A percentile compares a stretch with the other conserved stretches of the same genome.
Evolutionary conservation across 2,329 filamentous ascomycete genomes (phyloP).

Genomic region (Fusarium tricinctum): DNA sequence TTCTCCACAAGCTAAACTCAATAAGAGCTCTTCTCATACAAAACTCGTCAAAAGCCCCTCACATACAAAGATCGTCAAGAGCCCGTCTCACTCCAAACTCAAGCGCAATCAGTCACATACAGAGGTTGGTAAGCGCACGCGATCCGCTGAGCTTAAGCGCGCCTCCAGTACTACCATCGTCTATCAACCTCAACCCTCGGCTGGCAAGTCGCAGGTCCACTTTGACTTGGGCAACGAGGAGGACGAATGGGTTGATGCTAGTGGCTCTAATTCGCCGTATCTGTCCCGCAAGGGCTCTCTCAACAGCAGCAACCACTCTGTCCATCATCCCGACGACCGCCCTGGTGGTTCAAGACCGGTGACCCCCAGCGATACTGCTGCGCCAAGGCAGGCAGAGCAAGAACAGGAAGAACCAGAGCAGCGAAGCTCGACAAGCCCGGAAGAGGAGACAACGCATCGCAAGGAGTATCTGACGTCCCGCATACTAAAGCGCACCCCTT

Average conservation of each 20-base stretch:
- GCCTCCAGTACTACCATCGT: slow-evolving; percentile 65
- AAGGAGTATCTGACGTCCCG: slow-evolving; percentile 77
- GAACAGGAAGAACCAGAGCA: slow-evolving; percentile 28
- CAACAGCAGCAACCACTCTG: slow-evolving; percentile 63
- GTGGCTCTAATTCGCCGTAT: slow-evolving; percentile 72
- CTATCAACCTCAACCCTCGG: slow-evolving; percentile 58
- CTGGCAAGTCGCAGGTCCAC: slow-evolving; percentile 69
- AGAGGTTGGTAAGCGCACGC: slow-evolving; percentile 66
- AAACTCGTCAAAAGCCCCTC: slow-evolving; percentile 50
- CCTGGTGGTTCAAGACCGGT: slow-evolving; percentile 55
- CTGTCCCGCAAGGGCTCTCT: slow-evolving; percentile 63
- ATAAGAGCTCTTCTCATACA: slow-evolving; percentile 64
- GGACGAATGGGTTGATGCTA: slow-evolving; percentile 78
- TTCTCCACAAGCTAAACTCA: slow-evolving; percentile 65
- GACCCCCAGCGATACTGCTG: slow-evolving; percentile 51
- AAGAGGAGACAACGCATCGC: slow-evolving; percentile 64
- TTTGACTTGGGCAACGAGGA: slow-evolving; percentile 73
- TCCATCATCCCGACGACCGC: slow-evolving; percentile 56
- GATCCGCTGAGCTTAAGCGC: slow-evolving; percentile 68
- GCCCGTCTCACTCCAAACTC: slow-evolving; percentile 66
- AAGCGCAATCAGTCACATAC: slow-evolving; percentile 46
- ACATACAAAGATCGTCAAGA: slow-evolving; percentile 64
- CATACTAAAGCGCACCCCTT: slow-evolving; percentile 74
- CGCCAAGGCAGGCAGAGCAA: slow-evolving; percentile 25
- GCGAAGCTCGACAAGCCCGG: slow-evolving; percentile 49